Conservation (phyloP, 2,329 filamentous ascomycete species). For the Ophiocordyceps polyrhachis-furcata region DNA sequence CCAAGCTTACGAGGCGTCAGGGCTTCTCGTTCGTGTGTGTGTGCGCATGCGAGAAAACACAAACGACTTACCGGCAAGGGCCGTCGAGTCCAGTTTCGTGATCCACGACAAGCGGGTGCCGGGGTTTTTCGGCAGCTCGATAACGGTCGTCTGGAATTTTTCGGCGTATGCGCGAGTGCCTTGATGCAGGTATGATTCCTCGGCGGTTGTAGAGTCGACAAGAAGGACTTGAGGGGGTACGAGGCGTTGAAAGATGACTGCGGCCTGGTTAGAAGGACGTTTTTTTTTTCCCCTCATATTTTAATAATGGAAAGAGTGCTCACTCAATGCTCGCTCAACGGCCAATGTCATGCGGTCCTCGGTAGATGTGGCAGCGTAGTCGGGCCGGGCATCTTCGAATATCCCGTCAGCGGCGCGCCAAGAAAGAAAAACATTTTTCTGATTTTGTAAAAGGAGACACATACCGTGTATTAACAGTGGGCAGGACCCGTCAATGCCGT, state of each 20-base stretch:
- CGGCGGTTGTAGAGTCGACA: constrained; percentile 45
- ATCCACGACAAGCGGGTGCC: constrained; percentile 57
- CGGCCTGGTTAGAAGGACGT: background rate
- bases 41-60: background rate
- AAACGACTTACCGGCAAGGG: constrained; percentile 37
- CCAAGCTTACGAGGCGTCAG: constrained; percentile 39
- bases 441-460: background rate
- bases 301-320: constrained; percentile 6
- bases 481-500: constrained; percentile 59
- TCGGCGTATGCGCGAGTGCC: constrained; percentile 37
- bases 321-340: constrained; percentile 44
- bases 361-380: constrained; percentile 51
- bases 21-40: constrained; percentile 1
- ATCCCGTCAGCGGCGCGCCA: constrained; percentile 2
- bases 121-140: constrained; percentile 51
- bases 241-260: constrained; percentile 44
- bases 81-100: constrained; percentile 52
- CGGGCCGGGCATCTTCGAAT: constrained; percentile 51
- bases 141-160: constrained; percentile 38
- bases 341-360: constrained; percentile 49
- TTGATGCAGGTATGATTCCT: constrained; percentile 49
- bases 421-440: background rate
- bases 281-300: background rate
- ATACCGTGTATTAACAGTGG: constrained; percentile 41
- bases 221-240: constrained; percentile 64